A percentile compares a stretch with the other conserved stretches of the same genome.
Evolutionary conservation across 306 rosid genomes (phyloP).

Genomic region (Acacia acuminata): DNA sequence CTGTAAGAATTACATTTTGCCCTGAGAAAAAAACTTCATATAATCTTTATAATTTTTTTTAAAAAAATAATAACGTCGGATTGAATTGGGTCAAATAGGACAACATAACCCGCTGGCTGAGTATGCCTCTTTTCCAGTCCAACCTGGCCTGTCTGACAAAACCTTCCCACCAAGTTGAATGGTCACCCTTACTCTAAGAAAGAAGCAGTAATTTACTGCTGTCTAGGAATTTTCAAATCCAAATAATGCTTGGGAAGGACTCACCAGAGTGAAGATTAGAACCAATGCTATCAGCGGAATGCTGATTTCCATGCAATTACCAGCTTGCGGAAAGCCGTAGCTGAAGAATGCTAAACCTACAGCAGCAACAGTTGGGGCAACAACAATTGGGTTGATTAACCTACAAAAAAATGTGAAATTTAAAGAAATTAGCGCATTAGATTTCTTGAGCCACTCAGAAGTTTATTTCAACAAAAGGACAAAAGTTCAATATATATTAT

Average conservation of each 20-base stretch:
- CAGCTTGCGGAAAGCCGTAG: constrained; percentile 95
- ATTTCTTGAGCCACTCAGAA: background rate
- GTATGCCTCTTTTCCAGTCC: background rate
- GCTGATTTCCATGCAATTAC: constrained; percentile 86
- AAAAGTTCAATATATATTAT: constrained; percentile 13
- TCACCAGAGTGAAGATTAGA: constrained; percentile 78
- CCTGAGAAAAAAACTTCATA: background rate
- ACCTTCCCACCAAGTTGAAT: background rate
- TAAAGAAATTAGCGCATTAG: constrained; percentile 8
- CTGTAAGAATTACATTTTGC: background rate
- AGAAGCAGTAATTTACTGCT: background rate
- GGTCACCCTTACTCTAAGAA: background rate
- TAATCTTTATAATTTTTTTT: background rate
- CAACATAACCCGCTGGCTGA: background rate
- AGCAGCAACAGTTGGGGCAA: constrained; percentile 97
- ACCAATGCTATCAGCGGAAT: constrained; percentile 78
- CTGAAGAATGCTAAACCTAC: constrained; percentile 95
- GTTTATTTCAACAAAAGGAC: background rate
- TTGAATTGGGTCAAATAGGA: background rate
- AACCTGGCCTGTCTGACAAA: background rate
- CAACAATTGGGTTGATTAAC: constrained; percentile 86
- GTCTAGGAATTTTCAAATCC: background rate
- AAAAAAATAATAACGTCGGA: background rate
- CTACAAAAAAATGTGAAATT: constrained; percentile 45
- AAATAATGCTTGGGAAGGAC: constrained; percentile 22